phyloP scores from a whole-genome alignment of 2,329 filamentous ascomycete genomes.

The Xylaria sp. region DNA sequence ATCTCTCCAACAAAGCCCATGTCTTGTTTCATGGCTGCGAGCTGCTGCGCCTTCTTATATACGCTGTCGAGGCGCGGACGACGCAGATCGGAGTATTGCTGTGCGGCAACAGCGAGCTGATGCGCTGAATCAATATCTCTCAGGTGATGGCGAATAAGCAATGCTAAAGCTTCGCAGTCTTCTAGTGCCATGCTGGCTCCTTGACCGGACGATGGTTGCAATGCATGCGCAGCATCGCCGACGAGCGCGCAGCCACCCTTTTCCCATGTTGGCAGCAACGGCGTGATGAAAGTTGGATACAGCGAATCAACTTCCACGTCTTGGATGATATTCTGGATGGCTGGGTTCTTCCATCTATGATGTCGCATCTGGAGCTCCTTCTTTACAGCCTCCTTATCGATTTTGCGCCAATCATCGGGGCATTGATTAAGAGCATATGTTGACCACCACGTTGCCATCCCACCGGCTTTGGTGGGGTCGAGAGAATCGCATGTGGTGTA shows the following conservation, averaged over 20 bases:
- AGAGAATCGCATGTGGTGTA: conserved; percentile 12
- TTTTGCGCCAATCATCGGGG: conserved; percentile 17
- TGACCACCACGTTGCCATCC: conserved; percentile 14
- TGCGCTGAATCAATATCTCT: background rate
- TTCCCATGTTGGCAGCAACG: conserved; percentile 16
- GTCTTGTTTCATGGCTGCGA: conserved; percentile 19
- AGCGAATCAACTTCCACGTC: conserved; percentile 15
- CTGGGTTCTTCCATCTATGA: conserved; percentile 11
- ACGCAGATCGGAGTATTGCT: conserved; percentile 14
- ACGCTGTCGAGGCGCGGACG: conserved; percentile 17
- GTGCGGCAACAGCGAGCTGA: conserved; percentile 5
- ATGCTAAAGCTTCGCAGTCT: conserved; percentile 12
- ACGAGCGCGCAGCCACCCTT: conserved; percentile 18
- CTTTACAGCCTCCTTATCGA: conserved; percentile 14
- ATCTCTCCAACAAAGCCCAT: conserved; percentile 14
- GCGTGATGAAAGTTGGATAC: conserved; percentile 15
- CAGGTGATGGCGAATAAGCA: conserved; percentile 12
- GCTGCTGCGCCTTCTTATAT: conserved; percentile 17
- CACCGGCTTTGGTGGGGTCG: conserved; percentile 11
- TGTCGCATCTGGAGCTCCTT: conserved; percentile 16
- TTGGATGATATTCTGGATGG: conserved; percentile 11
- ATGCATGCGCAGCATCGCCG: conserved; percentile 16
- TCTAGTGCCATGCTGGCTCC: conserved; percentile 18
- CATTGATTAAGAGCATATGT: conserved; percentile 14
- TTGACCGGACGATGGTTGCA: conserved; percentile 17